phyloP scores from a whole-genome alignment of 495 filamentous ascomycete species.

The Bryoglossum gracile region DNA sequence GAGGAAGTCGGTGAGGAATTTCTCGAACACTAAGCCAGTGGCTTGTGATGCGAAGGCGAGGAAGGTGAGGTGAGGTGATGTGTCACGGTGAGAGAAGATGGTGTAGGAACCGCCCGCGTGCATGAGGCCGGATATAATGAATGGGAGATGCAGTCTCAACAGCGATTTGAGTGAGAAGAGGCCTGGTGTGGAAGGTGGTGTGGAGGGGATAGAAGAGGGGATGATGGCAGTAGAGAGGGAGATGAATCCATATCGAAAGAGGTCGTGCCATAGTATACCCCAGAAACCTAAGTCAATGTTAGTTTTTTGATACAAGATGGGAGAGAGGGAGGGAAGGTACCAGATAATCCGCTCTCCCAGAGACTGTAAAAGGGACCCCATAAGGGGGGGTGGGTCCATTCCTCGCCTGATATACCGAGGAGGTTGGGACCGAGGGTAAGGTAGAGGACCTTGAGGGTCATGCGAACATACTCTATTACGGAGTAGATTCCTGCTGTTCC shows the following conservation, averaged over 20 bases:
- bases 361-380: background rate
- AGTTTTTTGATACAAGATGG: background rate
- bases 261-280: constrained; percentile 5
- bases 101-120: constrained; percentile 54
- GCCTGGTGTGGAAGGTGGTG: too few species aligned
- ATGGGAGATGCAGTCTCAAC: background rate
- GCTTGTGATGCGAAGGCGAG: constrained; percentile 51
- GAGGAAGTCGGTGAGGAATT: background rate
- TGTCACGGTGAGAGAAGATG: constrained; percentile 35
- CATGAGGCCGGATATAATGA: constrained; percentile 43
- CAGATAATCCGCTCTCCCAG: background rate
- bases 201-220: background rate
- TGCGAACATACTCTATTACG: constrained; percentile 2
- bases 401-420: constrained; percentile 2
- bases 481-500: background rate
- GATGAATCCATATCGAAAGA: constrained; percentile 4
- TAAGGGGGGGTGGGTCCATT: constrained; percentile 1
- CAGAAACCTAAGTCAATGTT: constrained; percentile 3
- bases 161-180: background rate
- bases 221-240: background rate
- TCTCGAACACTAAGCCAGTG: constrained; percentile 45
- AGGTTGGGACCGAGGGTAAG: background rate
- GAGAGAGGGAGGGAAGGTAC: background rate
- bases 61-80: constrained; percentile 29
- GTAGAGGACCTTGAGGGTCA: background rate